A percentile compares a stretch with the other conserved stretches of the same genome.
phyloP scores from a whole-genome alignment of 768 basidiomycete genomes.

The Lactarius vividus region DNA sequence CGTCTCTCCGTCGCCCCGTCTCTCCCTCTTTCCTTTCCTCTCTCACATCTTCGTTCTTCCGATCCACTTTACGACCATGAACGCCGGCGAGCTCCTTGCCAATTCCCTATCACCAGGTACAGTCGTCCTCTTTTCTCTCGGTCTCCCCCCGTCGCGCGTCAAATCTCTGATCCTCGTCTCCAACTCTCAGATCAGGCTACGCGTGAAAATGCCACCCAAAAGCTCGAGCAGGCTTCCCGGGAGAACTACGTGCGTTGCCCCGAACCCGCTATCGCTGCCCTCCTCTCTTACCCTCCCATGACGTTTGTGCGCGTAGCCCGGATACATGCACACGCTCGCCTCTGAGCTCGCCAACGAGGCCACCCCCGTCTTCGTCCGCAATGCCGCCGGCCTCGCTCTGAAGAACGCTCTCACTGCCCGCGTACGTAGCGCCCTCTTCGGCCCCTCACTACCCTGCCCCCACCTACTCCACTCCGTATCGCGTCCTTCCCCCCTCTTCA shows the following conservation, averaged over 20 bases:
- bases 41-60: conserved; percentile 4
- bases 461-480: not conserved
- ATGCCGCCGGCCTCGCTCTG: conserved; percentile 94
- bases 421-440: conserved; percentile 48
- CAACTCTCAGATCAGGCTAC: conserved; percentile 67
- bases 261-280: conserved; percentile 23
- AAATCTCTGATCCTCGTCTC: conserved; percentile 27
- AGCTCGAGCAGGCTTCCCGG: conserved; percentile 80
- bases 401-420: conserved; percentile 93
- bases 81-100: conserved; percentile 85
- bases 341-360: conserved; percentile 77
- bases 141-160: conserved; percentile 30
- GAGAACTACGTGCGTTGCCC: conserved; percentile 79
- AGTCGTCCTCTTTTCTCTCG: conserved; percentile 34
- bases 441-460: conserved; percentile 20
- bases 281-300: conserved; percentile 24
- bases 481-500: too few relatives aligned
- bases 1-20: not conserved
- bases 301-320: conserved; percentile 56
- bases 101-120: conserved; percentile 89
- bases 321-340: conserved; percentile 90
- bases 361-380: conserved; percentile 71
- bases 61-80: conserved; percentile 56
- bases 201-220: conserved; percentile 88
- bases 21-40: conserved; percentile 10